Evolutionary conservation across 148 eudicot species (phyloP), one percentile per base, ranked within the genome.

Genomic region (Persicaria tinctoria): DNA sequence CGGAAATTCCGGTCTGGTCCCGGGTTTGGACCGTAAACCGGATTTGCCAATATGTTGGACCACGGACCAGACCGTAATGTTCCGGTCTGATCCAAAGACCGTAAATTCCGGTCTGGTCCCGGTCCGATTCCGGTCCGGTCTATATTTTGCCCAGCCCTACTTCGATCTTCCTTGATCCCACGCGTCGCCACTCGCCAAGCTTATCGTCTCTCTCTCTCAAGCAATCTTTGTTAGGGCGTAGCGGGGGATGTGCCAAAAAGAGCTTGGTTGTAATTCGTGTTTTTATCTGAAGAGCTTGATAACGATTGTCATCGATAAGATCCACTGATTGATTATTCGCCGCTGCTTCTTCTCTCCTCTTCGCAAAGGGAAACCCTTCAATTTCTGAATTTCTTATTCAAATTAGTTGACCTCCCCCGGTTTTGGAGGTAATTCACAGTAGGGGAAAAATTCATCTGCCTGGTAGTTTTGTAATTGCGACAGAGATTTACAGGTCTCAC

Each of bases 231-330:
- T 66, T 66, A 66, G 70, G 70, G 47, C 6, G 44, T 41, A 66
- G 17, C 48, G 16, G 63, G 16, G 63, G 70, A 66, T 66, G 48
- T 66, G 70, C 70, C 70, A 66, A 66, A 66, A 66, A 66, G 70
- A 66, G 70, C 70, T 7, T 66, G 70, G 48, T 66, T 66, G 70
- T 66, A 44, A 41, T 66, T 44, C 47, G 9, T 66, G 48, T 12
- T 66, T 5, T 66, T 66, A 66, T 66, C 70, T 44, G 63, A 57
- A 57, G 70, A 66, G 17, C 70, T 38, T 17, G 47, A 13, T 41
- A 66, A 66, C 14, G 70, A 66, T 66, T 66, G 48, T 47, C 70
- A 5, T 32, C 32, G 70, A 44, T 66, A 44, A 66, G 70, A 66
- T 66, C 70, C 74, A 71, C 55, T 71, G 74, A 71, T 48, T 70